Conservation (phyloP, 768 basidiomycete species). For the Russula sp. region DNA sequence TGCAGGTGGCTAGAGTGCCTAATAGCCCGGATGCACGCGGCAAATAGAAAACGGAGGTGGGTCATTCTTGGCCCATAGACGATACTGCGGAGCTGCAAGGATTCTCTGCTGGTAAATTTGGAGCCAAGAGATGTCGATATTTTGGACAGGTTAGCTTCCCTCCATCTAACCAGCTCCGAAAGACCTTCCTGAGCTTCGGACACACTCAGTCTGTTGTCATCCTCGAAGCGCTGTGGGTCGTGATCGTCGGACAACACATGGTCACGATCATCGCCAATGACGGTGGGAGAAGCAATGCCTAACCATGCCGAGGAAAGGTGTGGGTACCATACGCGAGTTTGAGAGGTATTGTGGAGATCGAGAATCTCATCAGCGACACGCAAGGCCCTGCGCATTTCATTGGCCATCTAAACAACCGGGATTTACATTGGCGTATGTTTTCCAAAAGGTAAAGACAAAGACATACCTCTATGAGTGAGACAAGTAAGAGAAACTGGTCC, state of each 20-base stretch:
- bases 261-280: slow-evolving; percentile 18
- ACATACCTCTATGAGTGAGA: slow-evolving; percentile 46
- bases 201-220: slow-evolving; percentile 21
- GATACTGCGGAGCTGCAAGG: slow-evolving; percentile 30
- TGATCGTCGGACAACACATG: slow-evolving; percentile 13
- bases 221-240: slow-evolving; percentile 13
- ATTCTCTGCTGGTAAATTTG: slow-evolving; percentile 25
- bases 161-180: slow-evolving; percentile 19
- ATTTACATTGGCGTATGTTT: neutral
- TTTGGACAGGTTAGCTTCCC: slow-evolving; percentile 4
- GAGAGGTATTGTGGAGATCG: slow-evolving; percentile 17
- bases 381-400: slow-evolving; percentile 41
- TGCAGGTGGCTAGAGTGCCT: slow-evolving; percentile 44
- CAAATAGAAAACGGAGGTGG: slow-evolving; percentile 37
- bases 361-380: slow-evolving; percentile 33
- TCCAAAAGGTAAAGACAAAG: neutral
- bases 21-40: slow-evolving; percentile 35
- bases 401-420: slow-evolving; percentile 41
- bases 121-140: neutral
- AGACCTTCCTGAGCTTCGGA: slow-evolving; percentile 27
- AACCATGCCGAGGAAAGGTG: slow-evolving; percentile 27
- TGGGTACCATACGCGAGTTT: slow-evolving; percentile 26
- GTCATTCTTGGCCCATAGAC: slow-evolving; percentile 33
- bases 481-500: slow-evolving; percentile 43
- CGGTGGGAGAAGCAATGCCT: slow-evolving; percentile 24